Percentiles rank a stretch among this genome's conserved stretches.
Evolutionary conservation across 495 filamentous ascomycete species (phyloP).

Genomic region (Penicillium coffeae): DNA sequence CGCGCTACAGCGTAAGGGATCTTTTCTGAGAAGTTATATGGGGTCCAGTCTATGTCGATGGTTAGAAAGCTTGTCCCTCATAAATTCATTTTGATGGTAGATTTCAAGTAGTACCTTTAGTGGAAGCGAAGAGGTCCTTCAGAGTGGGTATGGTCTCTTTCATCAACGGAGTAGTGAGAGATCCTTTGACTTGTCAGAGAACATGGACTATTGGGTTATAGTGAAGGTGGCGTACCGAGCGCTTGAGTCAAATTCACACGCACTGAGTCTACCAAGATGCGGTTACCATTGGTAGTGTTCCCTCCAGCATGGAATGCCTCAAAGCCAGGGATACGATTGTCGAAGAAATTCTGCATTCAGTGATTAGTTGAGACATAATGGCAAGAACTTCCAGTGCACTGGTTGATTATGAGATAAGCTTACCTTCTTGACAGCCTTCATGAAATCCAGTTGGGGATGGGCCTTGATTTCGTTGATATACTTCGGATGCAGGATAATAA

Average conservation of each 20-base stretch:
- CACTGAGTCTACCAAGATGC: conserved; percentile 30
- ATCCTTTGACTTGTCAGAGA: conserved; percentile 17
- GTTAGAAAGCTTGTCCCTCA: neutral
- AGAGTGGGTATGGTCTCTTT: conserved; percentile 37
- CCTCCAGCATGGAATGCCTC: conserved; percentile 35
- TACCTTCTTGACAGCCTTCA: conserved; percentile 38
- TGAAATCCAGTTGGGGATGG: conserved; percentile 35
- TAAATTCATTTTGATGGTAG: neutral
- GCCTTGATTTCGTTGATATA: conserved; percentile 50
- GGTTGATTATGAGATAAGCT: too few species aligned
- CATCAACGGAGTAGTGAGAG: conserved; percentile 38
- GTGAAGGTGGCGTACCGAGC: conserved; percentile 25
- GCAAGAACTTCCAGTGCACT: too few species aligned
- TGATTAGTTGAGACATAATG: too few species aligned
- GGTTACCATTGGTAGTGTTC: conserved; percentile 7
- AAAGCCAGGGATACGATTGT: conserved; percentile 41
- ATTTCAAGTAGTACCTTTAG: conserved; percentile 26
- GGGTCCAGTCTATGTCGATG: conserved; percentile 25
- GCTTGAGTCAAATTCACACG: conserved; percentile 48
- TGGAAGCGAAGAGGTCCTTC: conserved; percentile 34
- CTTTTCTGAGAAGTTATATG: conserved; percentile 25
- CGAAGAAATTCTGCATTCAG: conserved; percentile 39
- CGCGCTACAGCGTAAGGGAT: conserved; percentile 48
- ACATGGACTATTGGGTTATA: neutral
- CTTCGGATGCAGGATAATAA: conserved; percentile 45